These are phyloP conservation scores for Colletotrichum viniferum DNA, from an alignment of 2,329 filamentous ascomycete species.

Conservation along the genomic window DNA sequence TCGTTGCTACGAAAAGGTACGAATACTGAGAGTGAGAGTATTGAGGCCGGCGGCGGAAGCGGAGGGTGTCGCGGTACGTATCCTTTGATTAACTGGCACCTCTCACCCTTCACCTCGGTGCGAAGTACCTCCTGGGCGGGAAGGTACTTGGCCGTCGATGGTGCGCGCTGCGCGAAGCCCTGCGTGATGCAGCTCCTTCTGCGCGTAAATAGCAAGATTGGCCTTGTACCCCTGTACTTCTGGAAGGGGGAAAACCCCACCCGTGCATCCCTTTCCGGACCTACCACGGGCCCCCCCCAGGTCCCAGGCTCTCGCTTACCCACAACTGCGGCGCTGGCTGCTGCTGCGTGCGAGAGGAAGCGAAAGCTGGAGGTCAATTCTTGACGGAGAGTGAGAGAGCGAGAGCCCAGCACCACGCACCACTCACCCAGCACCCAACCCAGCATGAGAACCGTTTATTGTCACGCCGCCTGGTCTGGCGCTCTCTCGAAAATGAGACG, in stretches of 20 bases:
- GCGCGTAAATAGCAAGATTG: background rate
- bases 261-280: slow-evolving; percentile 14
- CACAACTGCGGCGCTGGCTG: slow-evolving; percentile 18
- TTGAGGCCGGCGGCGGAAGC: background rate
- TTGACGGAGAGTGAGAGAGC: slow-evolving; percentile 6
- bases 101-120: background rate
- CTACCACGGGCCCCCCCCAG: background rate
- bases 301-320: slow-evolving; percentile 19
- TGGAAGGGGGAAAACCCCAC: slow-evolving; percentile 12
- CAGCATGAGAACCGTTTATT: slow-evolving; percentile 27
- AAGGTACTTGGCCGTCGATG: background rate
- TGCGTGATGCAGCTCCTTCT: background rate
- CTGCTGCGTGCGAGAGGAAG: slow-evolving; percentile 23
- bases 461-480: slow-evolving; percentile 26
- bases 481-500: slow-evolving; percentile 36
- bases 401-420: slow-evolving; percentile 18
- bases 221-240: slow-evolving; percentile 12
- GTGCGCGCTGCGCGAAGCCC: background rate
- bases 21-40: background rate
- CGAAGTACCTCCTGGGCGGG: background rate
- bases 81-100: background rate
- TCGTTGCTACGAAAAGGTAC: background rate
- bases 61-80: slow-evolving; percentile 14
- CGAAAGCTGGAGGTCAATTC: slow-evolving; percentile 24
- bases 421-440: slow-evolving; percentile 19